A percentile compares a stretch with the other conserved stretches of the same genome.
Evolutionary conservation across 768 basidiomycete species (phyloP).

Genomic region (Termitomyces sp.): DNA sequence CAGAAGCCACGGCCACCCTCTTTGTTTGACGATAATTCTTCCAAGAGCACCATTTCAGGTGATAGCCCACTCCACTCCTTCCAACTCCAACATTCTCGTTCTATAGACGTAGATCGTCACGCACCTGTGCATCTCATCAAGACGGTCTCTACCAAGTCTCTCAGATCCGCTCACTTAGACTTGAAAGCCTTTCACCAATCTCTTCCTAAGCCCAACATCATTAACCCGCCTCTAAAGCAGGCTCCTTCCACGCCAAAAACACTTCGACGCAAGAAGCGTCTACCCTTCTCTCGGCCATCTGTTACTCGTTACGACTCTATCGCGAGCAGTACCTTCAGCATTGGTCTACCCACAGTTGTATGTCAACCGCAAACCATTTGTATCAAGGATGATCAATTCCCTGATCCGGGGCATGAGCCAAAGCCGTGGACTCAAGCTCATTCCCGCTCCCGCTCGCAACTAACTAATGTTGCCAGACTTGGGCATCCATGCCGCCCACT

Average conservation of each 20-base stretch:
- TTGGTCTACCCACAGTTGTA: neutral
- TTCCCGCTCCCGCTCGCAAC: conserved; percentile 19
- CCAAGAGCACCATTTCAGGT: neutral
- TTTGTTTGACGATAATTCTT: conserved; percentile 4
- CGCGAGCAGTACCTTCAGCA: conserved; percentile 8
- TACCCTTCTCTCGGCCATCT: conserved; percentile 23
- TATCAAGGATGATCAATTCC: conserved; percentile 8
- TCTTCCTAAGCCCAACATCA: neutral
- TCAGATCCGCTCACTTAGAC: conserved; percentile 13
- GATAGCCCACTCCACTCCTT: neutral
- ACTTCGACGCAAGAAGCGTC: conserved; percentile 33
- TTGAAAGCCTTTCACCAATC: conserved; percentile 9
- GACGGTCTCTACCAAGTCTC: conserved; percentile 16
- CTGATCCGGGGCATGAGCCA: neutral
- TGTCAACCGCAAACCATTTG: conserved; percentile 3
- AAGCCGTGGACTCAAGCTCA: conserved; percentile 8
- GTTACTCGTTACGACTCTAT: conserved; percentile 22
- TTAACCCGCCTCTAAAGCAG: neutral
- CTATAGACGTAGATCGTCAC: conserved; percentile 10
- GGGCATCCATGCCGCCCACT: conserved; percentile 50
- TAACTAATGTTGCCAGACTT: conserved; percentile 27
- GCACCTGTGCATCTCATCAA: conserved; percentile 10
- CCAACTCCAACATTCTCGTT: conserved; percentile 6
- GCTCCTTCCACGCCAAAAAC: conserved; percentile 17
- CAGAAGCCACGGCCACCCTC: conserved; percentile 4